Base-by-base conservation (phyloP, 306 rosid species). In the Mimosa pudica region DNA sequence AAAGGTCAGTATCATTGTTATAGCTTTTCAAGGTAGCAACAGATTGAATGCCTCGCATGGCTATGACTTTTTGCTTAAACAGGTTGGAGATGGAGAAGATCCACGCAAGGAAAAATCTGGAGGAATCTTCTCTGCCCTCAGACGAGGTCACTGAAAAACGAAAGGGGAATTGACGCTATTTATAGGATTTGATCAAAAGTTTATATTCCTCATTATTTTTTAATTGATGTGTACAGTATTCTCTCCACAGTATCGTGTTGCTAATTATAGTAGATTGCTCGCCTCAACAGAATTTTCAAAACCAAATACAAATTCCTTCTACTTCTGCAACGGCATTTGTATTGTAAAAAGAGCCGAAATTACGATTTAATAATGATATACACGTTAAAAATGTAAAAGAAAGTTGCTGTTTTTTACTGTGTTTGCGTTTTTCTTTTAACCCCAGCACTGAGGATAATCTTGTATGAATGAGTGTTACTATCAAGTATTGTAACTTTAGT, bases 61-160 rank as follows among this genome's bases (percentile, higher is more conserved):
- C 46, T 18, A 20, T 11, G 3, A 70, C 57, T 11, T 18, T 48
- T 41, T 33, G 12, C 78, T 57, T 82, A 38, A 79, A 74, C 90
- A 93, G 97, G 90, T 89, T 60, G 91, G 90, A 69, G 89, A 88
- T 54, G 94, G 91, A 72, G 97, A 91, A 45, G 95, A 89, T 54
- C 72, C 87, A 44, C 98, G 88, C 77, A 85, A 71, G 81, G 88
- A 85, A 46, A 93, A 81, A 52, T 67, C 91, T 0, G 93, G 97
- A 80, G 87, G 97, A 63, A 73, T 93, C 76, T 77, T 93, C 41
- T 90, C 97, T 3, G 86, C 57, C 74, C 91, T 93, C 65, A 87
- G 97, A 82, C 89, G 94, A 65, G 89, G 92, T 35, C 91, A 87
- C 85, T 89, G 72, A 70, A 78, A 80, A 30, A 41, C 79, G 76